Evolutionary conservation across 116 monocot species (phyloP).

Genomic region (Cymodocea nodosa): DNA sequence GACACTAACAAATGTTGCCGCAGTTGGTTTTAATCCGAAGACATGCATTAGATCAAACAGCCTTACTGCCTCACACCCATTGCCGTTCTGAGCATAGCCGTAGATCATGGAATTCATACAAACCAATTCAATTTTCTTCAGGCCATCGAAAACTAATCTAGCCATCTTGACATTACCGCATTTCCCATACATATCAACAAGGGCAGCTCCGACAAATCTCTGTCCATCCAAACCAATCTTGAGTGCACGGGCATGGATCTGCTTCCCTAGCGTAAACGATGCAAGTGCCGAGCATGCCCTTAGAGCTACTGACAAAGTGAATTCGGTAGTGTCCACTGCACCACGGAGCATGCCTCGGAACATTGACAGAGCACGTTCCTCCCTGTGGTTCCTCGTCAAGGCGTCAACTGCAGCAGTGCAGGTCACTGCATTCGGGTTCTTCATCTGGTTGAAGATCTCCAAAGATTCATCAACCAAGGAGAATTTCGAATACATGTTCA

Average conservation of each 20-base stretch:
- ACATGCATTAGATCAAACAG: constrained; percentile 23
- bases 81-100: constrained; percentile 51
- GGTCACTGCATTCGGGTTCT: constrained; percentile 31
- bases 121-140: constrained; percentile 31
- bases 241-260: constrained; percentile 20
- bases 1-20: constrained; percentile 34
- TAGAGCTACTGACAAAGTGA: constrained; percentile 32
- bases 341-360: constrained; percentile 14
- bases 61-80: constrained; percentile 32
- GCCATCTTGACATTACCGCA: constrained; percentile 46
- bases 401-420: constrained; percentile 43
- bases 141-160: constrained; percentile 20
- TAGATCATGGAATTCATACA: constrained; percentile 47
- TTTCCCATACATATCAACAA: constrained; percentile 54
- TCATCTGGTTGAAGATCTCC: constrained; percentile 20
- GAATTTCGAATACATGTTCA: constrained; percentile 42
- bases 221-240: constrained; percentile 22
- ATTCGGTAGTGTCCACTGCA: constrained; percentile 13
- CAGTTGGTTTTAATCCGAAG: constrained; percentile 25
- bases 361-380: constrained; percentile 36
- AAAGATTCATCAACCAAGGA: constrained; percentile 24
- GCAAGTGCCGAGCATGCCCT: constrained; percentile 42
- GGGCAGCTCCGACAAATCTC: constrained; percentile 33
- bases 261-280: constrained; percentile 22
- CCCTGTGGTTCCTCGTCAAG: constrained; percentile 19